A percentile compares a stretch with the other conserved stretches of the same genome.
phyloP scores from a whole-genome alignment of 306 rosid genomes.

The Spatholobus suberectus region DNA sequence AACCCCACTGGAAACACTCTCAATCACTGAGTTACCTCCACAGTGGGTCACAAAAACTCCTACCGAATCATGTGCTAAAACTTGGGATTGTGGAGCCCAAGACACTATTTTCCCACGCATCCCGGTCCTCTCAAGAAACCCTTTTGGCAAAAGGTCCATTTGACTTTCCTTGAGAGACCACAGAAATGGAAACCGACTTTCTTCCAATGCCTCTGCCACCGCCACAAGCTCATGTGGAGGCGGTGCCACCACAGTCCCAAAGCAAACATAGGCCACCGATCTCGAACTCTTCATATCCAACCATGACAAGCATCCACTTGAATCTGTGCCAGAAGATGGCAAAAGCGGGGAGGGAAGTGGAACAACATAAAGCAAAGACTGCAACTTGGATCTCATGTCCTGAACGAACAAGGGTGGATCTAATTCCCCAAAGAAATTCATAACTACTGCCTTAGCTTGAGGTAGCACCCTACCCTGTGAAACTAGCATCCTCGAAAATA shows the following conservation, averaged over 20 bases:
- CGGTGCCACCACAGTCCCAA: slow-evolving; percentile 9
- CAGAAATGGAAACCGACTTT: slow-evolving; percentile 11
- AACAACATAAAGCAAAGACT: slow-evolving; percentile 33
- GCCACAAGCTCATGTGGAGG: slow-evolving; percentile 31
- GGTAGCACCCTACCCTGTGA: slow-evolving; percentile 33
- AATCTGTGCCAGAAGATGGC: not conserved
- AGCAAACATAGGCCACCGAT: slow-evolving; percentile 35
- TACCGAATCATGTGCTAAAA: slow-evolving; percentile 42
- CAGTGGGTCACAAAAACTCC: slow-evolving; percentile 55
- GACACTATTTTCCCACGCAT: slow-evolving; percentile 26
- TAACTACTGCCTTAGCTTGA: slow-evolving; percentile 39
- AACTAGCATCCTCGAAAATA: slow-evolving; percentile 19
- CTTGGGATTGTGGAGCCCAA: slow-evolving; percentile 52
- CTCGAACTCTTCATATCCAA: not conserved
- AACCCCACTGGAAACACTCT: slow-evolving; percentile 44
- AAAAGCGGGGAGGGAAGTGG: not conserved
- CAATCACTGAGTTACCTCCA: slow-evolving; percentile 47
- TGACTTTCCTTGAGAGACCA: slow-evolving; percentile 19
- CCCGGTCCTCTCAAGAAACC: slow-evolving; percentile 36
- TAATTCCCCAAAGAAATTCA: not conserved
- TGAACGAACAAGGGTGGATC: not conserved
- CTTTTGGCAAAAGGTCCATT: not conserved
- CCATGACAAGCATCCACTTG: slow-evolving; percentile 32
- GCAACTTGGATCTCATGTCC: slow-evolving; percentile 33
- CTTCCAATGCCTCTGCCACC: slow-evolving; percentile 47